Evolutionary conservation across 306 rosid species (phyloP).

Genomic region (Oemleria cerasiformis): DNA sequence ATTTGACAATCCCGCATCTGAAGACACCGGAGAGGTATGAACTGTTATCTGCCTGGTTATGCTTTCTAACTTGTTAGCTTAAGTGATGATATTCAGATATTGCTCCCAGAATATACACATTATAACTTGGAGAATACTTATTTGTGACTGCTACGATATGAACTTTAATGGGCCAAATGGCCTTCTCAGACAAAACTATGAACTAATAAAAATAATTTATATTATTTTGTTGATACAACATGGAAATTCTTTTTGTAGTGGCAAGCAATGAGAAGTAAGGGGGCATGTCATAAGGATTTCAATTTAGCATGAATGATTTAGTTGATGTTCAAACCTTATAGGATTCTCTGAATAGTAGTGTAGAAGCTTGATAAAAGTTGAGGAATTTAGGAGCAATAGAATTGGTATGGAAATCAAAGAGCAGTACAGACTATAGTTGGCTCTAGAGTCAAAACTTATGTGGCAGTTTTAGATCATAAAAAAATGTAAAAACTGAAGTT

Average conservation of each 20-base stretch:
- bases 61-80: not conserved
- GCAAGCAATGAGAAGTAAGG: too few species aligned
- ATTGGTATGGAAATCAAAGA: too few species aligned
- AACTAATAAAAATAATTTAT: too few species aligned
- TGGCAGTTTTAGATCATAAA: not conserved
- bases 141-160: not conserved
- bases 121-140: not conserved
- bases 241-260: too few species aligned
- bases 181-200: not conserved
- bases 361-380: too few species aligned
- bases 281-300: too few species aligned
- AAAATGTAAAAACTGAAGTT: not conserved
- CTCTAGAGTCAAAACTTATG: not conserved
- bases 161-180: not conserved
- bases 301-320: too few species aligned
- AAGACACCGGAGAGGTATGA: slow-evolving; percentile 88
- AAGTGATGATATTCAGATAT: not conserved
- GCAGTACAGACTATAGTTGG: not conserved
- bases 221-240: too few species aligned
- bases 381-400: too few species aligned
- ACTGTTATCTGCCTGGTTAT: slow-evolving; percentile 17
- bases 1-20: slow-evolving; percentile 73
- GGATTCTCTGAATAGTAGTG: too few species aligned
- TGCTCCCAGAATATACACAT: not conserved
- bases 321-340: too few species aligned